Evolutionary conservation across 1,284 basidiomycete species (phyloP), one percentile per base, ranked within the genome.

Genomic region (Ganoderma leucocontextum): DNA sequence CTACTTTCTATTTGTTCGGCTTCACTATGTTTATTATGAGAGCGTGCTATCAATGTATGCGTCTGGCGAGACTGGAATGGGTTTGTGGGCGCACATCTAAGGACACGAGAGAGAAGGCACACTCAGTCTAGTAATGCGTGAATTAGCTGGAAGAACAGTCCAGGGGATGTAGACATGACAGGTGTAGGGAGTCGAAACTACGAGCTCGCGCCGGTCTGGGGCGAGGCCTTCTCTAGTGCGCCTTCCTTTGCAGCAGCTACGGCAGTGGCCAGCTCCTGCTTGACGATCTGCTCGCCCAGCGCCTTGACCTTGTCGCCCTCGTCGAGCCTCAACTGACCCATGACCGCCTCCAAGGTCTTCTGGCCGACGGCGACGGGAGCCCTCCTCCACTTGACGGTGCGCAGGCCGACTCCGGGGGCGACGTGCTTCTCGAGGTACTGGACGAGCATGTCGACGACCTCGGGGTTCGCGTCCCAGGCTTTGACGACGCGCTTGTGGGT

Each of bases 401-500:
- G 87, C 83, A 98, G 90, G 22, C 95, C 96, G 0, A 99, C 94
- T 42, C 96, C 96, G 0, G 91, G 89, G 79, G 98, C 82, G 39
- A 89, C 86, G 80, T 99, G 92, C 70, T 85, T 85, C 74, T 90
- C 83, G 63, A 99, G 78, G 79, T 98, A 99, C 72, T 87, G 84
- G 63, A 96, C 82, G 94, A 93, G 97, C 65, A 90, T 84, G 60
- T 95, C 90, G 7, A 99, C 85, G 2, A 95, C 91, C 71, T 91
- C 88, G 1, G 88, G 84, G 75, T 96, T 87, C 12, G 96, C 89
- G 80, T 99, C 97, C 86, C 89, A 99, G 0, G 96, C 92, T 81
- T 97, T 97, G 82, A 99, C 90, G 29, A 87, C 87, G 17, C 97
- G 87, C 75, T 92, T 93, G 78, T 97, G 93, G 65, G 93, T 92